Evolutionary conservation across 78 protist genomes (phyloP).

Genomic region (Capsaspora owczarzaki): DNA sequence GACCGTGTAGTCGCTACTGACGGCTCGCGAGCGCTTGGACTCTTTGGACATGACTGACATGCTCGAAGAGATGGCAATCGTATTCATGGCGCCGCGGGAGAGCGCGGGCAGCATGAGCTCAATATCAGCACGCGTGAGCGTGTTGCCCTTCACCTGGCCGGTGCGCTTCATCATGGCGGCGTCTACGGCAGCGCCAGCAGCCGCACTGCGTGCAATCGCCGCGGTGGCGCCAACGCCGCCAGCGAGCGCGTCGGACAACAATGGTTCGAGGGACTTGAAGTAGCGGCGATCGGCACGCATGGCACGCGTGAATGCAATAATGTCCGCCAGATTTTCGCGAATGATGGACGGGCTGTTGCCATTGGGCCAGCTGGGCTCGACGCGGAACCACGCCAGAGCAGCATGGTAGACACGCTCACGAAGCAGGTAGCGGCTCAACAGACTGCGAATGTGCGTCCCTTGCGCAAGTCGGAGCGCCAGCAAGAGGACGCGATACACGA

Average conservation of each 20-base stretch:
- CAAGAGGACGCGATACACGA: neutral
- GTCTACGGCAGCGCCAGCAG: neutral
- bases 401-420: neutral
- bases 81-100: too few relatives aligned
- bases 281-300: neutral
- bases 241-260: too few relatives aligned
- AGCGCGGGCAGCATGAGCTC: too few relatives aligned
- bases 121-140: neutral
- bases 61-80: too few relatives aligned
- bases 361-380: neutral
- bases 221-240: neutral
- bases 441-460: neutral
- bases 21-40: too few relatives aligned
- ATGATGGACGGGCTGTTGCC: neutral
- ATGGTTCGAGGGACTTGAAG: neutral
- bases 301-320: neutral
- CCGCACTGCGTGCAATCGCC: neutral
- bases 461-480: conserved; percentile 1
- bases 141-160: neutral
- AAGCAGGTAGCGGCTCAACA: neutral
- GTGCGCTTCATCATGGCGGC: neutral
- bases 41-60: too few relatives aligned
- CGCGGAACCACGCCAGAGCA: neutral
- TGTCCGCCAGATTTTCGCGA: neutral
- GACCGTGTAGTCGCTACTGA: too few relatives aligned